Conservation (phyloP, 225 moss, liverwort and hornwort species). For the Rhytidiadelphus loreus region DNA sequence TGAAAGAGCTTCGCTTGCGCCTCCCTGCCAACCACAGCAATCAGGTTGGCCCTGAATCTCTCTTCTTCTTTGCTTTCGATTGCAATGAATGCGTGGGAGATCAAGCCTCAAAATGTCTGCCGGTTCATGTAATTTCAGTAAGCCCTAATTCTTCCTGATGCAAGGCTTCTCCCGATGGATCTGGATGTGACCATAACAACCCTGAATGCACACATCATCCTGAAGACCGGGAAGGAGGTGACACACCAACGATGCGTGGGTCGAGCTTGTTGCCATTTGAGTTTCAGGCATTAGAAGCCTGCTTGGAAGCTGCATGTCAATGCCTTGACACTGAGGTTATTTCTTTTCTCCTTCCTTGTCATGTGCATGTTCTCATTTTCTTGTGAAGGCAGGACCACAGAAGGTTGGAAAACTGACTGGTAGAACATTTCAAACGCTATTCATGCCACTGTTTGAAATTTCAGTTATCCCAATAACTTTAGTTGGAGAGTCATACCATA, state of each 20-base stretch:
- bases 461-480: not conserved
- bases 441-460: not conserved
- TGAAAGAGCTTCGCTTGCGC: constrained; percentile 21
- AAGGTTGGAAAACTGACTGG: not conserved
- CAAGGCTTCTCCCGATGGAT: not conserved
- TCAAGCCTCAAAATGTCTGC: not conserved
- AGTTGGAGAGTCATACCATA: not conserved
- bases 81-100: not conserved
- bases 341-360: not conserved
- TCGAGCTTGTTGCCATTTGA: constrained; percentile 37
- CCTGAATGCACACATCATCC: not conserved
- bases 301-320: constrained; percentile 35
- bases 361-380: not conserved
- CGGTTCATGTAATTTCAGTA: not conserved
- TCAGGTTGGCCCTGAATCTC: not conserved
- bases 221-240: not conserved
- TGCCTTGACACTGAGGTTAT: constrained; percentile 29
- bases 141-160: constrained; percentile 1
- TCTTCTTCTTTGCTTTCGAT: not conserved
- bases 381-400: not conserved
- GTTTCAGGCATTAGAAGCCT: constrained; percentile 42
- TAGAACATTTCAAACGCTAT: not conserved
- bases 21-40: constrained; percentile 14
- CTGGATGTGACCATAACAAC: not conserved
- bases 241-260: not conserved